Evolutionary conservation across 2,329 filamentous ascomycete species (phyloP).

Genomic region (Cytospora mali): DNA sequence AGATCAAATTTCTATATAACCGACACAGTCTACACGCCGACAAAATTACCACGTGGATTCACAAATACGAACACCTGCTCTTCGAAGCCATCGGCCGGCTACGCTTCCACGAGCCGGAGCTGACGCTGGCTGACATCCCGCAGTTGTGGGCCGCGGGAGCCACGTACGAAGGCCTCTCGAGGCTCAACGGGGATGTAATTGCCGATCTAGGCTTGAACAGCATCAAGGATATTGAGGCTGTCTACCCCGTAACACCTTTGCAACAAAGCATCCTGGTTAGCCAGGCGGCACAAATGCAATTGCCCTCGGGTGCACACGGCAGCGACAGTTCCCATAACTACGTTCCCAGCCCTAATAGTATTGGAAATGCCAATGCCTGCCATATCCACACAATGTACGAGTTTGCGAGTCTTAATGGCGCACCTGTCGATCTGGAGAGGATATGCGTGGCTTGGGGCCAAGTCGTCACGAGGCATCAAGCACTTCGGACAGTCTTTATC

Average conservation of each 20-base stretch:
- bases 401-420: conserved; percentile 43
- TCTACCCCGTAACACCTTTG: conserved; percentile 50
- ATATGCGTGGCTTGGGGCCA: conserved; percentile 55
- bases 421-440: conserved; percentile 45
- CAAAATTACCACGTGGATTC: conserved; percentile 50
- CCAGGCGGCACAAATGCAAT: conserved; percentile 39
- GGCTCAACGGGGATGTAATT: conserved; percentile 47
- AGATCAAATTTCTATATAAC: conserved; percentile 51
- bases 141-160: conserved; percentile 44
- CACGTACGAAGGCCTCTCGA: conserved; percentile 48
- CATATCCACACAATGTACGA: conserved; percentile 53
- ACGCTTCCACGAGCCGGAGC: conserved; percentile 45
- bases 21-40: conserved; percentile 45
- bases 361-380: conserved; percentile 42
- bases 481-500: conserved; percentile 54
- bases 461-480: conserved; percentile 48
- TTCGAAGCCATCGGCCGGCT: conserved; percentile 48
- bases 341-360: conserved; percentile 12
- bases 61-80: conserved; percentile 49
- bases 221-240: conserved; percentile 50
- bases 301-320: conserved; percentile 12
- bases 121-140: conserved; percentile 55
- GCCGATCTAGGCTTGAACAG: conserved; percentile 44
- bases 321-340: conserved; percentile 11
- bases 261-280: conserved; percentile 55